Evolutionary conservation across 108 stramenopile genomes (phyloP), one percentile per base, ranked within the genome.

Genomic region (Schizochytrium sp.): DNA sequence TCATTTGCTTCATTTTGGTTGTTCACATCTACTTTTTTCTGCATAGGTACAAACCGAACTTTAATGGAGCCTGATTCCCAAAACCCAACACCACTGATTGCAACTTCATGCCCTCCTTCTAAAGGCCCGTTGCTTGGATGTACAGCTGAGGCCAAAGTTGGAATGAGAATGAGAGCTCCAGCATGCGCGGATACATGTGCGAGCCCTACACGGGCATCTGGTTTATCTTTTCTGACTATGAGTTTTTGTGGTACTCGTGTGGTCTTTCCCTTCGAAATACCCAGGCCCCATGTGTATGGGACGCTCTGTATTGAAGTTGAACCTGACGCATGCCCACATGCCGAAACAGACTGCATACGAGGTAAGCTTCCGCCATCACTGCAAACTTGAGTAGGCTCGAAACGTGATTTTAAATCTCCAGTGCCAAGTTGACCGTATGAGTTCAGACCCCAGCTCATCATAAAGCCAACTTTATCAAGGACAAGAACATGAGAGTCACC

Each of bases 51-150:
- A 2, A 83, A 83, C 7, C 53, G 76, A n/a, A 83, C 76, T 53
- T 83, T 83, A 53, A 83, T 83, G 76, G 28, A 83, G 2, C 50
- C 50, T 13, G 76, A 83, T 38, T 55, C 53, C 76, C 76, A 83
- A 40, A 83, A 83, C 15, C 76, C 76, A 53, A 83, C 76, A 5
- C 76, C 76, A 40, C 50, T 50, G 47, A 83, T 83, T 17, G 76
- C 47, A 10, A 83, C 47, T 83, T 83, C 76, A 42, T 83, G 76
- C 0, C 76, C 76, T 47, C 76, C 76, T 38, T 49, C 8, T 8
- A 83, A 38, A 5, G 76, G 76, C 76, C 76, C 76, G 3, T 83
- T 83, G 76, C 50, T 55, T 8, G 76, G 76, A 42, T 69, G 64
- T 44, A 69, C 64, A 38, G 42, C 44, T 8, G 64, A 69, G 1